A percentile compares a stretch with the other conserved stretches of the same genome.
Evolutionary conservation across 768 basidiomycete species (phyloP).

Genomic region (Mycena floridula): DNA sequence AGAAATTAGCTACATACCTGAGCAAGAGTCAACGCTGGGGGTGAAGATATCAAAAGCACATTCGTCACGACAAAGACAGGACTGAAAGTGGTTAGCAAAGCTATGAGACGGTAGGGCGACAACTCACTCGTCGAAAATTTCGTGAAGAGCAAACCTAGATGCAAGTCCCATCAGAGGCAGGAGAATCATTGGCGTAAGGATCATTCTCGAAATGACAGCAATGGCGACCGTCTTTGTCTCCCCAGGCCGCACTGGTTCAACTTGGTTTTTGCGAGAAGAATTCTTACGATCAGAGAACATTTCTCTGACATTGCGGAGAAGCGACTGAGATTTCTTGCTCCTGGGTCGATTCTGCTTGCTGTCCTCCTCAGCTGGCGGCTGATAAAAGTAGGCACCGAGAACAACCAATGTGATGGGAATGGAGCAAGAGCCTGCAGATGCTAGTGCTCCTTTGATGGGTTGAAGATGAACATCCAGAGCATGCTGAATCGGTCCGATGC

Average conservation of each 20-base stretch:
- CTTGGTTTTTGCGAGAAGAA: constrained; percentile 8
- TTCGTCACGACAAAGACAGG: constrained; percentile 86
- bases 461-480: constrained; percentile 56
- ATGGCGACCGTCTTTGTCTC: constrained; percentile 84
- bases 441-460: constrained; percentile 64
- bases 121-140: constrained; percentile 73
- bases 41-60: constrained; percentile 75
- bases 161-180: constrained; percentile 70
- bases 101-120: constrained; percentile 3
- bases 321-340: constrained; percentile 16
- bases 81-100: constrained; percentile 29
- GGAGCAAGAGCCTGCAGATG: constrained; percentile 65
- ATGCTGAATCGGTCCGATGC: constrained; percentile 70
- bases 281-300: constrained; percentile 30
- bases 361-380: neutral
- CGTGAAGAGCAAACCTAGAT: constrained; percentile 50
- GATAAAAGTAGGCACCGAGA: constrained; percentile 88
- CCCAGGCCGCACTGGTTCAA: constrained; percentile 34
- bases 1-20: constrained; percentile 30
- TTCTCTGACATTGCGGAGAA: constrained; percentile 36
- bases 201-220: constrained; percentile 79
- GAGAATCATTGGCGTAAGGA: constrained; percentile 73
- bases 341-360: neutral
- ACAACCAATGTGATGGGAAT: constrained; percentile 89
- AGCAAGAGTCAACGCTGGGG: constrained; percentile 57